Conservation (phyloP, 805 yeast species). For the Jamesozyma hellenica region DNA sequence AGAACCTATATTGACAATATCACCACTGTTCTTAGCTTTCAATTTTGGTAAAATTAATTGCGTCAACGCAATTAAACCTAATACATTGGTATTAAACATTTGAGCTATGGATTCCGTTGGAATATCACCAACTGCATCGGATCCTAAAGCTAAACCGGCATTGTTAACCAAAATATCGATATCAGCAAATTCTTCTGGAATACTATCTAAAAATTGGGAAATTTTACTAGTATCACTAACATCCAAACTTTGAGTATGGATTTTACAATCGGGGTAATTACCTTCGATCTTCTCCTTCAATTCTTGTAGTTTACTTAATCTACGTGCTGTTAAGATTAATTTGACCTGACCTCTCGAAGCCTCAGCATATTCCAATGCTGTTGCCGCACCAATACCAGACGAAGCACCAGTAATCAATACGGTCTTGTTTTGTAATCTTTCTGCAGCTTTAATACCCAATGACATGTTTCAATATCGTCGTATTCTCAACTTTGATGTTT, state of each 20-base stretch:
- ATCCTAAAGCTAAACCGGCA: constrained; percentile 76
- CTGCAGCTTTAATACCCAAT: constrained; percentile 63
- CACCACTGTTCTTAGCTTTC: constrained; percentile 61
- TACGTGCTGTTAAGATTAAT: constrained; percentile 69
- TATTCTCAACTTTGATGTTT: too few species aligned
- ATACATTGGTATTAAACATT: constrained; percentile 80
- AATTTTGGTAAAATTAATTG: constrained; percentile 67
- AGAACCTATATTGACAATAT: constrained; percentile 65
- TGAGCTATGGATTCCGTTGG: constrained; percentile 51
- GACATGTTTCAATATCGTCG: constrained; percentile 36
- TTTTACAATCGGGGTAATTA: constrained; percentile 40
- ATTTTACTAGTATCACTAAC: constrained; percentile 44
- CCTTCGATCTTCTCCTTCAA: constrained; percentile 38
- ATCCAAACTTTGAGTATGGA: constrained; percentile 43
- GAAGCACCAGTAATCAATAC: constrained; percentile 93
- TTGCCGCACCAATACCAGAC: constrained; percentile 88
- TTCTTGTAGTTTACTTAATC: constrained; percentile 48
- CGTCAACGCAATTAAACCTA: constrained; percentile 75
- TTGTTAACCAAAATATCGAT: constrained; percentile 62
- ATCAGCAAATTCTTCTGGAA: constrained; percentile 53
- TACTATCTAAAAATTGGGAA: constrained; percentile 38
- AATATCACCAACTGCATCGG: constrained; percentile 65
- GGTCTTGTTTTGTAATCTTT: constrained; percentile 69
- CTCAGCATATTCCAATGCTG: constrained; percentile 76
- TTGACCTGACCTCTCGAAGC: constrained; percentile 64